These are phyloP conservation scores for Fusarium graminum DNA, from an alignment of 2,329 filamentous ascomycete species.

Conservation along the genomic window DNA sequence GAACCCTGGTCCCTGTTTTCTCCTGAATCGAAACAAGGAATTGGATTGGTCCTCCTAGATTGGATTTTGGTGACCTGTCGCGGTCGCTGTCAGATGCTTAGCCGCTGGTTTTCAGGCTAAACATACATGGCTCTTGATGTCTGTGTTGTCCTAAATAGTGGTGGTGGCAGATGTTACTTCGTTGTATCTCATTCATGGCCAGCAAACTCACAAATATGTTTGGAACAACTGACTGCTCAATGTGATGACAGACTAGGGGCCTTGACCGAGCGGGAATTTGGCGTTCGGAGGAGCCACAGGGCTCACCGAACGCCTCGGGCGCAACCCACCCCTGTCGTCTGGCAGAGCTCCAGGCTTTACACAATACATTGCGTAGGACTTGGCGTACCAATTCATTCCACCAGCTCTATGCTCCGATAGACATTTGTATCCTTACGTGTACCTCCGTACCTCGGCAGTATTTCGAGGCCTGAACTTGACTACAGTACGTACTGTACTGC, in stretches of 20 bases:
- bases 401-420: constrained; percentile 32
- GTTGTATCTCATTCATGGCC: constrained; percentile 27
- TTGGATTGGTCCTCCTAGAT: constrained; percentile 5
- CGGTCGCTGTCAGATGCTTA: constrained; percentile 26
- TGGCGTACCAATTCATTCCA: constrained; percentile 29
- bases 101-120: constrained; percentile 39
- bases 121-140: constrained; percentile 9
- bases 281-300: constrained; percentile 36
- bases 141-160: constrained; percentile 10
- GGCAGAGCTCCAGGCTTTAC: constrained; percentile 9
- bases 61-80: background rate
- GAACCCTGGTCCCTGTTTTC: constrained; percentile 40
- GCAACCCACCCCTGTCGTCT: constrained; percentile 40
- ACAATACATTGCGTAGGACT: constrained; percentile 18
- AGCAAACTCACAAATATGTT: constrained; percentile 32
- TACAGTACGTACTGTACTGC: constrained; percentile 5
- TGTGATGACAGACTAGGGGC: constrained; percentile 24
- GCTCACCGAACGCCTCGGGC: constrained; percentile 46
- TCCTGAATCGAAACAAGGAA: constrained; percentile 29
- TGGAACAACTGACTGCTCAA: constrained; percentile 38
- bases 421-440: constrained; percentile 31
- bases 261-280: constrained; percentile 41
- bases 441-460: constrained; percentile 37
- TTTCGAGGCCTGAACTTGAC: constrained; percentile 35
- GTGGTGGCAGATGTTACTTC: background rate